Percentiles rank a stretch among this genome's conserved stretches.
Conservation (phyloP, 345 rosid genomes). For the Eucalyptus sp. region DNA sequence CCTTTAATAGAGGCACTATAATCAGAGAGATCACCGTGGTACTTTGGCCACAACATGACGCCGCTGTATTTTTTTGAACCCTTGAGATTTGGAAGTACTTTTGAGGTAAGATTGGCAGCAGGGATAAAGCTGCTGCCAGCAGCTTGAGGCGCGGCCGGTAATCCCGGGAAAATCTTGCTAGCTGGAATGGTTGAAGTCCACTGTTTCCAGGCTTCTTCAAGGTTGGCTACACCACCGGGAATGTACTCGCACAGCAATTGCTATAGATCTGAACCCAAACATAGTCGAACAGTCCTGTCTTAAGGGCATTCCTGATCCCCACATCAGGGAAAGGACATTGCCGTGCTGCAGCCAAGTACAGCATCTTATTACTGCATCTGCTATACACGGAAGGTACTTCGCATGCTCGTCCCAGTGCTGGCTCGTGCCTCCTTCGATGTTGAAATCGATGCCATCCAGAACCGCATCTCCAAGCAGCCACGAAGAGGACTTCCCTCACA, state of each 20-base stretch:
- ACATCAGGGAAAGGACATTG: slow-evolving; percentile 53
- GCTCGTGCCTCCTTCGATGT: slow-evolving; percentile 29
- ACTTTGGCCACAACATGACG: slow-evolving; percentile 44
- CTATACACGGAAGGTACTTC: slow-evolving; percentile 10
- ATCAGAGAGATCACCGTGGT: slow-evolving; percentile 21
- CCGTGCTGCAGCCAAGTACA: slow-evolving; percentile 47
- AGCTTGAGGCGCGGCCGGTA: slow-evolving; percentile 41
- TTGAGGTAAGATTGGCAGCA: slow-evolving; percentile 14
- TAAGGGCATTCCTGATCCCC: slow-evolving; percentile 21
- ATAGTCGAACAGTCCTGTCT: slow-evolving; percentile 39
- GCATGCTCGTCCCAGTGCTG: slow-evolving; percentile 30
- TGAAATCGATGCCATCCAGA: slow-evolving; percentile 42
- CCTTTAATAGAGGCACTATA: slow-evolving; percentile 21
- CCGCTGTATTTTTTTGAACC: slow-evolving; percentile 38
- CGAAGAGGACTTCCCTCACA: neutral
- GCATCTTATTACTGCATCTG: slow-evolving; percentile 14
- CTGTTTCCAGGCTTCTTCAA: slow-evolving; percentile 34
- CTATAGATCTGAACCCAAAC: slow-evolving; percentile 53
- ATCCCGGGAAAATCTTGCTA: slow-evolving; percentile 27
- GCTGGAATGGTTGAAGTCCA: slow-evolving; percentile 35
- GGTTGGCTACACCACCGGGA: slow-evolving; percentile 11
- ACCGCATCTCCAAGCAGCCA: slow-evolving; percentile 32
- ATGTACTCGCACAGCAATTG: slow-evolving; percentile 36
- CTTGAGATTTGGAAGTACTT: slow-evolving; percentile 24
- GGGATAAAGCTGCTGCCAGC: slow-evolving; percentile 41